These are phyloP conservation scores for Populus trichocarpa DNA, from an alignment of 441 rosid species.

Conservation along the genomic window DNA sequence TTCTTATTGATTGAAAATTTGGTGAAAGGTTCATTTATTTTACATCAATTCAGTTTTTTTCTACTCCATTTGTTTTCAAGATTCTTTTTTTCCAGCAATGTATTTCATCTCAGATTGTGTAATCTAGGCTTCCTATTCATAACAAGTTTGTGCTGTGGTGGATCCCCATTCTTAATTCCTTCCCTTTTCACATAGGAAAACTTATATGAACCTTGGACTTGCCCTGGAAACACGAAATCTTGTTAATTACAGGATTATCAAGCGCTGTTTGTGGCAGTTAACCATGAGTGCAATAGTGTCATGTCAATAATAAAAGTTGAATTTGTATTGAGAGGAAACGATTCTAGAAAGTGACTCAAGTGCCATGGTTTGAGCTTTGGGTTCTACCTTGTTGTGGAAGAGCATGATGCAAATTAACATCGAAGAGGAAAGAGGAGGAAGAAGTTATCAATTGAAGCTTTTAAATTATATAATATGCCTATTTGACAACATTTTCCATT, in stretches of 20 bases:
- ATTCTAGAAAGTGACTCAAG: too few relatives aligned
- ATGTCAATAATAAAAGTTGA: not conserved
- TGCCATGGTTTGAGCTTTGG: too few relatives aligned
- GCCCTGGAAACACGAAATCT: not conserved
- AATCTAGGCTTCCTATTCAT: not conserved
- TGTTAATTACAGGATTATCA: not conserved
- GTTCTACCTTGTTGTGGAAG: too few relatives aligned
- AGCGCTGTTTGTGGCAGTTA: not conserved
- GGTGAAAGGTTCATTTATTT: not conserved
- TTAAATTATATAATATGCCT: not conserved
- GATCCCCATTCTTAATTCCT: not conserved
- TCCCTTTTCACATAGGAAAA: not conserved
- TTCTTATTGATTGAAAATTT: not conserved
- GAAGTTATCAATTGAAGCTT: not conserved
- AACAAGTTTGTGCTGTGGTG: not conserved
- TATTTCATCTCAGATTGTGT: not conserved
- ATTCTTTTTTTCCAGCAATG: not conserved
- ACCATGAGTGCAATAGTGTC: not conserved
- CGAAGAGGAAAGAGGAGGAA: too few relatives aligned
- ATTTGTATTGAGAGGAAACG: not conserved
- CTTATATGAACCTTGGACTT: not conserved
- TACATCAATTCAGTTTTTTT: not conserved
- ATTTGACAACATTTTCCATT: not conserved
- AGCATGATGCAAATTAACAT: too few relatives aligned
- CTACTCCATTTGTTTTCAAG: not conserved